Base-by-base conservation (phyloP, 2,329 filamentous ascomycete species). In the Pyrenochaeta sp. region DNA sequence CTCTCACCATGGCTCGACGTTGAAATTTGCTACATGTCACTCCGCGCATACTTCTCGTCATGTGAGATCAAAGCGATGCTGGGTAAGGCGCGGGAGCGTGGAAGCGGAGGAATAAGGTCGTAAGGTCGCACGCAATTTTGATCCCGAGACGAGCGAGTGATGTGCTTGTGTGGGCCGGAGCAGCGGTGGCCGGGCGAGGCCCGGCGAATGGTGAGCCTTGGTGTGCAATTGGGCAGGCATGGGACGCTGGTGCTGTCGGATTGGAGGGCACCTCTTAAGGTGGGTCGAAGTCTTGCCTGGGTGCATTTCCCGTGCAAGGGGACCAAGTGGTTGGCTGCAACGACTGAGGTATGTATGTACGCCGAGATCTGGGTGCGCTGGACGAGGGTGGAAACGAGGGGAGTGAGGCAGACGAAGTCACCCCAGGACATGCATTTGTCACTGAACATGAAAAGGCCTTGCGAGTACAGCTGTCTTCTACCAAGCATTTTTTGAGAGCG, bases 11-110 rank as follows among this genome's bases (percentile, higher is more conserved):
- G 68, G 52, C 54, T 48, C 66, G 76, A 78, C 76, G 76, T 78
- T 76, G 76, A 69, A 67, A 62, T 77, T 78, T 73, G 73, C 76
- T 77, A 73, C 55, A 68, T 73, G 73, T 70, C 73, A 71, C 66
- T 69, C 72, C 72, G 70, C 73, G 64, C 71, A 65, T 61, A 66
- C 62, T 64, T 59, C 59, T 61, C 66, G 71, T 78, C 76, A 78
- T 77, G 76, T 78, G 76, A 78, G 74, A 64, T 60, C 56, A 67
- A 68, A 61, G 66, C 63, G 66, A 72, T 76, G 76, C 76, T 77
- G 75, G 76, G 74, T 73, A 71, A 66, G 67, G 65, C 69, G 71
- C 69, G 60, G 64, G 71, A 69, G 71, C 71, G 69, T 72, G 67
- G 68, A 56, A 64, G 72, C 62, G 67, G 72, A 71, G 71, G 67